phyloP scores from a whole-genome alignment of 257 asterid species.

The Handroanthus guayacan region DNA sequence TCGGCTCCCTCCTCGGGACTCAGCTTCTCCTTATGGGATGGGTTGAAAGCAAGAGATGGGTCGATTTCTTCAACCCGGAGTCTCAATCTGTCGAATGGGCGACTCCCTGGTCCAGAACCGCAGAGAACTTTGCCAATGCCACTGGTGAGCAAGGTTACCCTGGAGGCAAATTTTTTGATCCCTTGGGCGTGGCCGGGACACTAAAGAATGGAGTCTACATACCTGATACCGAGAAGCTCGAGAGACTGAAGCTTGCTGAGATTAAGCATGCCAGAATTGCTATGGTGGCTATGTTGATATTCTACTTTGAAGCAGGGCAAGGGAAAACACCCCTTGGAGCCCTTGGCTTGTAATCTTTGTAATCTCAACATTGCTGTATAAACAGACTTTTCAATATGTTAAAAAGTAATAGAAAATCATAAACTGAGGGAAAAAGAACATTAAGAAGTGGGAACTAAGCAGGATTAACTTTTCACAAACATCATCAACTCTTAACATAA shows the following conservation, averaged over 20 bases:
- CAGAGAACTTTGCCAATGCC: conserved; percentile 83
- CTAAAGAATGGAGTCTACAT: conserved; percentile 68
- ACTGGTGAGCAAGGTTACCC: conserved; percentile 97
- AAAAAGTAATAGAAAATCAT: neutral
- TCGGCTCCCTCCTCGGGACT: conserved; percentile 92
- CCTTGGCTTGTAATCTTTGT: conserved; percentile 72
- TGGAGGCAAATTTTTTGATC: conserved; percentile 95
- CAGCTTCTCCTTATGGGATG: conserved; percentile 97
- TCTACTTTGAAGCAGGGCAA: conserved; percentile 96
- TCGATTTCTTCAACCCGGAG: conserved; percentile 89
- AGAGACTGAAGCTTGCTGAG: conserved; percentile 92
- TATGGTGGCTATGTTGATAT: conserved; percentile 92
- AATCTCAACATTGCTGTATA: conserved; percentile 37
- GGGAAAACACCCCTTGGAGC: conserved; percentile 98
- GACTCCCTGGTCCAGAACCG: conserved; percentile 91
- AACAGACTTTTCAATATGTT: conserved; percentile 11
- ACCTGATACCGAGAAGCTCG: conserved; percentile 86
- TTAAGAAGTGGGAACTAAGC: neutral
- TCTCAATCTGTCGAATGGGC: conserved; percentile 97
- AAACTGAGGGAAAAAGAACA: neutral
- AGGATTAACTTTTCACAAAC: conserved; percentile 3
- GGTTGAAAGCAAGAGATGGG: conserved; percentile 99
- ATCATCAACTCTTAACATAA: neutral
- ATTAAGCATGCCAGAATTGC: conserved; percentile 96
- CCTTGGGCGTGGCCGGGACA: conserved; percentile 71